These are phyloP conservation scores for Tetrapisispora phaffii DNA, from an alignment of 805 yeast genomes.

Conservation along the genomic window DNA sequence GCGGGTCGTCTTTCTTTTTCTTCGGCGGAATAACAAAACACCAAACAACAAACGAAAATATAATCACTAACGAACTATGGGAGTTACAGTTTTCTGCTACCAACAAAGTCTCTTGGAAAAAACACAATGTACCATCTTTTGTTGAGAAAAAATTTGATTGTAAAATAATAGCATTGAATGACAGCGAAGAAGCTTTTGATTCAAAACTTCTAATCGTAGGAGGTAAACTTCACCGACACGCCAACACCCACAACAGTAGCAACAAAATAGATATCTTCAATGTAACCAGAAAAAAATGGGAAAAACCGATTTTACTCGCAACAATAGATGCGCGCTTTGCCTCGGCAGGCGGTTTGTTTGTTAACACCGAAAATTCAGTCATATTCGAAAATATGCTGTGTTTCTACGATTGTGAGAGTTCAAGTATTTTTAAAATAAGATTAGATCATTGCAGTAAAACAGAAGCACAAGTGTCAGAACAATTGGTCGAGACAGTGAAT, in stretches of 20 bases:
- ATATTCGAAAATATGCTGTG: constrained; percentile 15
- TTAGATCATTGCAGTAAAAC: constrained; percentile 16
- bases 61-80: constrained; percentile 64
- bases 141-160: constrained; percentile 21
- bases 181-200: constrained; percentile 20
- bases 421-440: background rate
- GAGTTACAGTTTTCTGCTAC: constrained; percentile 39
- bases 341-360: constrained; percentile 16
- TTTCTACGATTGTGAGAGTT: background rate
- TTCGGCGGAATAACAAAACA: constrained; percentile 51
- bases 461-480: constrained; percentile 17
- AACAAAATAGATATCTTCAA: constrained; percentile 25
- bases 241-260: constrained; percentile 9
- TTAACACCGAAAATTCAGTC: constrained; percentile 30
- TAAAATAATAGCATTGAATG: constrained; percentile 10
- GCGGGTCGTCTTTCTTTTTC: constrained; percentile 42
- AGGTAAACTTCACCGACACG: constrained; percentile 25
- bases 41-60: constrained; percentile 24
- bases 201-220: constrained; percentile 27
- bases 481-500: constrained; percentile 4
- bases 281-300: constrained; percentile 24
- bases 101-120: constrained; percentile 33
- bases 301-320: constrained; percentile 26
- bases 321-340: constrained; percentile 4
- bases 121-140: constrained; percentile 25